Evolutionary conservation across 202 grass and related monocot genomes (phyloP), one percentile per base, ranked within the genome.

Genomic region (Elaeis oleifera): DNA sequence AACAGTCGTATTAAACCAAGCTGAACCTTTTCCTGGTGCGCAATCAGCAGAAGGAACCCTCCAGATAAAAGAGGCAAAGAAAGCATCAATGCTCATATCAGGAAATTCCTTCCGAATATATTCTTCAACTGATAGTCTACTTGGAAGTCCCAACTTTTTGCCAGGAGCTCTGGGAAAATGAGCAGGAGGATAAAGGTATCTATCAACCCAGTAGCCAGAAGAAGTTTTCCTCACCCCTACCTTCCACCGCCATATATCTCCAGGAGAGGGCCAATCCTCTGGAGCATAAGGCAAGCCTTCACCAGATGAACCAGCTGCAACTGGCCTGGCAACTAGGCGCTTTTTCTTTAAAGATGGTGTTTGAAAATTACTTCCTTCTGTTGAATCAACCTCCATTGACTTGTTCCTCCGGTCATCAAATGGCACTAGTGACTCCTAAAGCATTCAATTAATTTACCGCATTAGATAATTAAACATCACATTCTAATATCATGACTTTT

Each of bases 51-150:
- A 55, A 89, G 87, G 87, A 58, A 97, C 81, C 75, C 53, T 85
- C 92, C 84, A 97, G 64, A 82, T 85, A 75, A 96, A 96, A 63
- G 74, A 83, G 60, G 84, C 79, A 76, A 96, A 96, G 72, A 91
- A 91, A 61, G 74, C 69, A 58, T 54, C 61, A 59, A 79, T 53
- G 71, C 89, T 87, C 53, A 72, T 57, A 49, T 78, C 59, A 17
- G 82, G 88, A 76, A 81, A 86, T 49, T 89, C 82, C 67, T 67
- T 81, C 74, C 75, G 84, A 50, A 97, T 70, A 81, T 85, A 97
- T 62, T 91, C 84, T 75, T 79, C 79, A 51, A 88, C 67, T 49
- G 80, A 79, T 72, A 73, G 48, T 80, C 28, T 97, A 77, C 92
- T 97, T 22, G 60, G 71, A 62, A 97, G 85, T 76, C 73, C 53